Base-by-base conservation (phyloP, 164 flowering plant species). In the Vitis riparia region DNA sequence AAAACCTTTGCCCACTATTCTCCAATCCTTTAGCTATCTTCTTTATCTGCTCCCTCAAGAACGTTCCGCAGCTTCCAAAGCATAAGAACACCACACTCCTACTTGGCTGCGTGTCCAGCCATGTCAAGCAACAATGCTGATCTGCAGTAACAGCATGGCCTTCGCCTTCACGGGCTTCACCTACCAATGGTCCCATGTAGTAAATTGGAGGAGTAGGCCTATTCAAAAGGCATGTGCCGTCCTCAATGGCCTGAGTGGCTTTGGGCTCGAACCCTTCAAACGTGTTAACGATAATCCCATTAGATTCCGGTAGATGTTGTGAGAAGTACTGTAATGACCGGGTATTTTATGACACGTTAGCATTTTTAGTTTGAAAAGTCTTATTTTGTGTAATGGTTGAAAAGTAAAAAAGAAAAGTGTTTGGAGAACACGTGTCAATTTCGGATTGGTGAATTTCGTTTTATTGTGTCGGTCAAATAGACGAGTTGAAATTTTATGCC, bases 251-350 rank as follows among this genome's bases (percentile, higher is more conserved):
- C 11, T 23, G 23, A 55, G 66, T 15, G 3, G 75, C 71, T 6
- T 5, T 9, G 6, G 67, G 61, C 62, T 73, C 76, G 0, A 73
- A 63, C 8, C 0, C 12, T 2, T 62, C 67, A 16, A 67, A 73
- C 2, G 71, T 62, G 63, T 73, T 73, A 1, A 49, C 10, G 1
- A 73, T 62, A 14, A 73, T 50, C 30, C 76, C 71, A 8, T 52
- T 16, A 2, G 67, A 23, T 8, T 55, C 62, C 32, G 50, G 63
- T 3, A 62, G 55, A 13, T 9, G 23, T 0, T 48, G 4, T n/a
- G n/a, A n/a, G n/a, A n/a, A n/a, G n/a, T 17, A 17, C 17, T 17
- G 17, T 17, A 17, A 17, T 17, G 17, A 17, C 17, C 17, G 17
- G 17, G 17, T 17, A 17, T 17, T 17, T 17, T 17, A 17, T 17